Conservation (phyloP, 2,329 filamentous ascomycete genomes). For the Ceratocystis huliohia region DNA sequence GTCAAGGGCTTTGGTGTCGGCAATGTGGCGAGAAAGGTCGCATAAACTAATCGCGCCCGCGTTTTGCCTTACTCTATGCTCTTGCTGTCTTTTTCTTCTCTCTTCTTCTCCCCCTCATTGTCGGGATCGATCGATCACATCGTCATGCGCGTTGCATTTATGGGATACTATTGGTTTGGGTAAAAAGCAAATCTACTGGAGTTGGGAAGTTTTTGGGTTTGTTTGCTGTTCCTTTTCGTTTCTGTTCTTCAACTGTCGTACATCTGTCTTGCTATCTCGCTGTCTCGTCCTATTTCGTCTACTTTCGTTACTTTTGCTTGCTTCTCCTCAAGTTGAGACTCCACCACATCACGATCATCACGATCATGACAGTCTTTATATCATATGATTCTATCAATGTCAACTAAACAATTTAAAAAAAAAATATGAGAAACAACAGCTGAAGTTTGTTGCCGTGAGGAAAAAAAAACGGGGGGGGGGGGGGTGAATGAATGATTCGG, state of each 20-base stretch:
- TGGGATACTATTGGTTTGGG: constrained; percentile 12
- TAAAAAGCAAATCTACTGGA: constrained; percentile 21
- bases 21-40: constrained; percentile 86
- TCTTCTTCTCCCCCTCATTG: constrained; percentile 9
- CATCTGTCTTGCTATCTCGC: constrained; percentile 8
- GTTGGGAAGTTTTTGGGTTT: constrained; percentile 18
- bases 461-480: not conserved
- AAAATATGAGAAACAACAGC: not conserved
- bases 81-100: not conserved
- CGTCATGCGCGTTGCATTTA: constrained; percentile 17
- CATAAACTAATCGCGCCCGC: constrained; percentile 29
- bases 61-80: constrained; percentile 20
- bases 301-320: not conserved
- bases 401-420: not conserved
- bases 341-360: not conserved
- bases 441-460: not conserved
- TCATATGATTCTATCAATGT: constrained; percentile 3
- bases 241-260: constrained; percentile 6
- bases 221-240: constrained; percentile 12
- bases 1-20: constrained; percentile 89
- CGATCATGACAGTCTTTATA: constrained; percentile 4
- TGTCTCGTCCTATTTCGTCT: not conserved
- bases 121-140: constrained; percentile 11
- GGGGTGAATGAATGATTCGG: not conserved
- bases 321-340: not conserved